Percentiles rank a stretch among this genome's conserved stretches.
These are phyloP conservation scores for Camelina neglecta DNA, from an alignment of 345 rosid species.

Conservation along the genomic window DNA sequence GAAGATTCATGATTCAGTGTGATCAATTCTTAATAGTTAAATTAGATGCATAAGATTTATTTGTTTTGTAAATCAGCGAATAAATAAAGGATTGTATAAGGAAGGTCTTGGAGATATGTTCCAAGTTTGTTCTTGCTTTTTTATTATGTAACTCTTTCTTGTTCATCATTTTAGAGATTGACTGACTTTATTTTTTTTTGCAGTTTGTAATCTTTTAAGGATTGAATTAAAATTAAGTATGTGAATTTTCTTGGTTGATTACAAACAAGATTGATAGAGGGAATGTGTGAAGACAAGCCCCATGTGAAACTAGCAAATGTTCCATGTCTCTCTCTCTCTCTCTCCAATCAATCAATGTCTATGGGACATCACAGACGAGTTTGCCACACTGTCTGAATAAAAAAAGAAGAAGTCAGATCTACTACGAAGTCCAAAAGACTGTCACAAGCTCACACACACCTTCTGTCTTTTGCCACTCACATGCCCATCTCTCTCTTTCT, in stretches of 20 bases:
- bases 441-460: conserved; percentile 48
- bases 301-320: conserved; percentile 46
- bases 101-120: conserved; percentile 26
- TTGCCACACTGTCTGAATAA: conserved; percentile 44
- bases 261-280: conserved; percentile 27
- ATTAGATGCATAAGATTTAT: conserved; percentile 33
- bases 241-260: conserved; percentile 12
- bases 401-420: conserved; percentile 37
- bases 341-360: conserved; percentile 40
- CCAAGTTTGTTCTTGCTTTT: conserved; percentile 32
- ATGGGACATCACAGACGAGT: conserved; percentile 34
- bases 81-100: conserved; percentile 23
- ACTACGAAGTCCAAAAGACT: conserved; percentile 34
- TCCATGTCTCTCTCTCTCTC: conserved; percentile 33
- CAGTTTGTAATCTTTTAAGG: conserved; percentile 34
- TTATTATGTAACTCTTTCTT: conserved; percentile 13
- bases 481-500: conserved; percentile 35
- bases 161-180: conserved; percentile 26
- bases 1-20: conserved; percentile 32
- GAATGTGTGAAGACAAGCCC: conserved; percentile 38
- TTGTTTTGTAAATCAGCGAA: conserved; percentile 41
- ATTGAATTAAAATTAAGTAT: conserved; percentile 12
- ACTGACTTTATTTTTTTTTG: conserved; percentile 20
- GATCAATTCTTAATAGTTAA: conserved; percentile 30
- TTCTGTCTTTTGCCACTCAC: conserved; percentile 42